Percentiles rank a stretch among this genome's conserved stretches.
Evolutionary conservation across 2,329 filamentous ascomycete genomes (phyloP).

Genomic region (Pestalotiopsis sp.): DNA sequence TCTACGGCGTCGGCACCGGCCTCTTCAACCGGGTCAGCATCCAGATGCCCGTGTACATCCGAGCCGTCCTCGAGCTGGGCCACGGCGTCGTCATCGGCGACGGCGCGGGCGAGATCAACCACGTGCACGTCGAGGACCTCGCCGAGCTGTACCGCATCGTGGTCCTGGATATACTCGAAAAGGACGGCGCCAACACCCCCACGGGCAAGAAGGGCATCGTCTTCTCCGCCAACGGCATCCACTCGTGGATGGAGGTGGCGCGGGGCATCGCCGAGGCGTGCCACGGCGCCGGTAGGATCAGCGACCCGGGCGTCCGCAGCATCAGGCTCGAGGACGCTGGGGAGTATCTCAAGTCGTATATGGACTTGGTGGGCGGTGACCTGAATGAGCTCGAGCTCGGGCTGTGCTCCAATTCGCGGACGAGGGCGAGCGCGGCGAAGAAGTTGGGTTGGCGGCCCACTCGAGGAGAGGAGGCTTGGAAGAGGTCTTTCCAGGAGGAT

Average conservation of each 20-base stretch:
- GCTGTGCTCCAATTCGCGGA: constrained; percentile 27
- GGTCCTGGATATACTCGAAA: constrained; percentile 32
- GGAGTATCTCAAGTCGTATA: constrained; percentile 20
- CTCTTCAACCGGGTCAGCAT: constrained; percentile 41
- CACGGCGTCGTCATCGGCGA: constrained; percentile 36
- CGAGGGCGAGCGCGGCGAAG: constrained; percentile 25
- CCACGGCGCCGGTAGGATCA: constrained; percentile 31
- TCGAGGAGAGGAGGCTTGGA: constrained; percentile 26
- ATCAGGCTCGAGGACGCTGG: constrained; percentile 30
- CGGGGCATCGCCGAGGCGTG: constrained; percentile 37
- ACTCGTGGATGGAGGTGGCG: constrained; percentile 42
- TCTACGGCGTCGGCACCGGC: constrained; percentile 49
- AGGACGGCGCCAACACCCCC: constrained; percentile 31
- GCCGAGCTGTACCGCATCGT: constrained; percentile 42
- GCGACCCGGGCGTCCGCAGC: constrained; percentile 27
- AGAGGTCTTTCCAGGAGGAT: background rate
- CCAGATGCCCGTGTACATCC: constrained; percentile 35
- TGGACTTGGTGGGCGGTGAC: constrained; percentile 23
- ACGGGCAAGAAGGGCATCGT: constrained; percentile 41
- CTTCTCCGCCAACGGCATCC: constrained; percentile 42
- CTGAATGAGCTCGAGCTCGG: constrained; percentile 37
- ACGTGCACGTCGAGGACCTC: constrained; percentile 49
- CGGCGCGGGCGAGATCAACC: constrained; percentile 39
- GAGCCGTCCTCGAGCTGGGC: constrained; percentile 24
- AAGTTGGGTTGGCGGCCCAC: constrained; percentile 35